phyloP scores from a whole-genome alignment of 75 land plant genomes.

The Pinus albicaulis region DNA sequence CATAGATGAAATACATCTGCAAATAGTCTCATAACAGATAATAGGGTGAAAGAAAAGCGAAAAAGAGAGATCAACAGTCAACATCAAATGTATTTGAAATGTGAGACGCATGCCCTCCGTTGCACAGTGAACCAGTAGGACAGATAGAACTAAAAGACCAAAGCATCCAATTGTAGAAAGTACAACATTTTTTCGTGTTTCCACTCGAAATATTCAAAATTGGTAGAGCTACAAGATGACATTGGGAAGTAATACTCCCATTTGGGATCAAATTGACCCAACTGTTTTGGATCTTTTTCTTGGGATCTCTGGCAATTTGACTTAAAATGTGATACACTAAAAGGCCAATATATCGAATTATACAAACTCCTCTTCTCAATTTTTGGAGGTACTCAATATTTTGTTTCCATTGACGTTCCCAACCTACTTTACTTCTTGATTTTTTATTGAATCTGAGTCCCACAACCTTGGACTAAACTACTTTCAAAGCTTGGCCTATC shows the following conservation, averaged over 20 bases:
- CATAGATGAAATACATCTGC: neutral
- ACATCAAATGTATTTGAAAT: neutral
- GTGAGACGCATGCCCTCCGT: neutral
- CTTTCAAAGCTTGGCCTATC: too few relatives aligned
- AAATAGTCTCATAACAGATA: neutral
- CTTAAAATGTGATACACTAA: too few relatives aligned
- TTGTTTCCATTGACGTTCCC: too few relatives aligned
- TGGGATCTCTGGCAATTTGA: too few relatives aligned
- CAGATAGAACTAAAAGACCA: neutral
- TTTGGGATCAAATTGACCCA: too few relatives aligned
- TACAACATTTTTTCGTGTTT: neutral
- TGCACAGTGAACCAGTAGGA: neutral
- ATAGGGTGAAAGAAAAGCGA: neutral
- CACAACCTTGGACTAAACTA: too few relatives aligned
- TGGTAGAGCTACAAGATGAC: neutral
- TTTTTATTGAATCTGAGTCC: too few relatives aligned
- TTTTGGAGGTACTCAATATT: too few relatives aligned
- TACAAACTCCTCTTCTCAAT: too few relatives aligned
- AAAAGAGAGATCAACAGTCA: neutral
- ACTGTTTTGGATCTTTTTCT: too few relatives aligned
- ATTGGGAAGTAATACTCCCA: neutral
- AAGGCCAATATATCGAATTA: too few relatives aligned
- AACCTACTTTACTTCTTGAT: too few relatives aligned
- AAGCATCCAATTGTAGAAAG: neutral
- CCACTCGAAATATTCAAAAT: slow-evolving; percentile 1